Base-by-base conservation (phyloP, 768 basidiomycete species). In the Russula sp. region DNA sequence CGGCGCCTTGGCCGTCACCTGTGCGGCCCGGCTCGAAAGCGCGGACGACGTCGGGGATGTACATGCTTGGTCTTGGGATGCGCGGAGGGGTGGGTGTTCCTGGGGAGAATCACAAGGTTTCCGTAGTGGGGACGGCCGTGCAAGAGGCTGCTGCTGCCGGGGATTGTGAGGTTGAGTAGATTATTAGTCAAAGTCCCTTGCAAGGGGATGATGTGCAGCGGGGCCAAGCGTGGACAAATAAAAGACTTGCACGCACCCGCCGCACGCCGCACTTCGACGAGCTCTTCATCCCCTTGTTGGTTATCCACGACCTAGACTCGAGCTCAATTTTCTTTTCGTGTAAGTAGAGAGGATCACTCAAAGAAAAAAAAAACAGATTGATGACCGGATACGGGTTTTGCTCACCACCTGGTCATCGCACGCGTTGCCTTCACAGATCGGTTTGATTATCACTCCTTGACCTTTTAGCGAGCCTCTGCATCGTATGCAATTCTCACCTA, bases 1-100 rank as follows among this genome's bases (percentile, higher is more conserved):
- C 56, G 22, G 43, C 49, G 20, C 59, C 35, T 51, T 69, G 67
- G 47, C 34, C 62, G 32, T 59, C 68, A 7, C 61, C 70, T 6
- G 65, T 64, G 22, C 70, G 69, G 10, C 67, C 64, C 9, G 49
- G 72, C 14, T 70, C 73, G 41, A 74, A 77, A 43, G 71, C 78
- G 38, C 76, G 84, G 65, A 81, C 81, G 34, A 71, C 81, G 20
- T 85, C 85, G 25, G 76, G 81, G 59, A 82, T 86, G 81, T 85
- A 85, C 69, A 80, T 81, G 75, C 71, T 87, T 1, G 85, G 84
- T 5, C 69, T 85, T 16, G 84, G 86, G 29, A 71, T 78, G 56
- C 73, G 78, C 25, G 56, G 58, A 1, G 36, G 59, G 5, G 47
- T 48, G 13, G 32, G 56, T 20, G 22, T 36, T 18, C 48, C 58